Evolutionary conservation across 2,329 filamentous ascomycete genomes (phyloP), one percentile per base, ranked within the genome.

Genomic region (Orbilia javanica): DNA sequence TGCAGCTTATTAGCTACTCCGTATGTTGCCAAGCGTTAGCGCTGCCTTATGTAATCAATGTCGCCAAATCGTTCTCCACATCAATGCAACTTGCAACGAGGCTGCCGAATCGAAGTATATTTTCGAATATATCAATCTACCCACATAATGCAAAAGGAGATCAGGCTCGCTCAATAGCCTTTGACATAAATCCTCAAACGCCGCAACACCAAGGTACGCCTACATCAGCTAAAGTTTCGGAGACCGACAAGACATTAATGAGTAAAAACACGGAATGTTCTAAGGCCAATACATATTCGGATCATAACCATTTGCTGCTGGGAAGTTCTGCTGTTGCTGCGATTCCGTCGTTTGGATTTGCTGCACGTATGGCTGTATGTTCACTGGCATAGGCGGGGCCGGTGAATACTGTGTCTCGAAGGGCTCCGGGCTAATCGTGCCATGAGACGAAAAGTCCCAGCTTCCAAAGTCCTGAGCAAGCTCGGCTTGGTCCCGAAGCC

Each of bases 401-500:
- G 74, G 67, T 34, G 79, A 78, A 39, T 70, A 73, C 22, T 64
- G 78, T 18, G 60, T 60, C 36, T 70, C 65, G 31, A 71, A 71
- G 27, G 71, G 74, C 39, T 78, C 74, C 29, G 74, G 74, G 50
- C 74, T 78, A 8, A 79, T 76, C 18, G 79, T 80, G 20, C 79
- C 69, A 22, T 72, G 73, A 1, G 79, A 70, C 44, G 67, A 72
- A 66, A 78, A 78, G 42, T 78, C 74, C 74, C 74, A 78, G 36
- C 62, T 72, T 48, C 79, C 90, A 79, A 91, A 88, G 0, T 89
- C 90, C 3, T 87, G 83, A 0, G 88, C 89, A 3, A 91, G 83
- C 62, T 88, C 87, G 18, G 85, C 87, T 80, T 91, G 89, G 81
- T 92, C 90, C 39, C 87, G 85, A 67, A 90, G 86, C 86, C 89